Conservation (phyloP, 2,329 filamentous ascomycete genomes). For the Dothidotthia symphoricarpi region DNA sequence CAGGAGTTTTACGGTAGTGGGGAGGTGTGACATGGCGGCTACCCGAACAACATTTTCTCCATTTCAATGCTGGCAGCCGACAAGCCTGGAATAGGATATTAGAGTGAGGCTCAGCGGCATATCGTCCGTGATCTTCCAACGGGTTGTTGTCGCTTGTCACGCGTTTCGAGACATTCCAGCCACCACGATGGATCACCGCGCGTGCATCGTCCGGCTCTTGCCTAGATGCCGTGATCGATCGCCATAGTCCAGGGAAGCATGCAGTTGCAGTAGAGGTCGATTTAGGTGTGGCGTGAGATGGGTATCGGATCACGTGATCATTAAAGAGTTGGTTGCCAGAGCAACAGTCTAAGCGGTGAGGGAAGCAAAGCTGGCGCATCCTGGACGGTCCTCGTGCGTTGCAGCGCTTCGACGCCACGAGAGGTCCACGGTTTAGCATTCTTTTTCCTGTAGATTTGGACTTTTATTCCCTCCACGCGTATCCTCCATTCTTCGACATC, state of each 20-base stretch:
- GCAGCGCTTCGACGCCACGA: conserved; percentile 32
- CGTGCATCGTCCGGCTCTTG: not conserved
- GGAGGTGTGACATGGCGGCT: conserved; percentile 22
- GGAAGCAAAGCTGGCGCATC: conserved; percentile 27
- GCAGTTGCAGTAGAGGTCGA: too few species aligned
- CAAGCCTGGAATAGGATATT: conserved; percentile 8
- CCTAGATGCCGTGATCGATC: not conserved
- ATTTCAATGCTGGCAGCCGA: conserved; percentile 8
- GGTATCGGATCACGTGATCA: conserved; percentile 12
- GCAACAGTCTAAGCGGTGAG: conserved; percentile 20
- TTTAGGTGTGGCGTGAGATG: too few species aligned
- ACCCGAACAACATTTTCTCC: conserved; percentile 11
- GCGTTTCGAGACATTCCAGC: too few species aligned
- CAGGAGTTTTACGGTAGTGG: too few species aligned
- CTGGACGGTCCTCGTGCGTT: conserved; percentile 17
- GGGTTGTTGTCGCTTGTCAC: too few species aligned
- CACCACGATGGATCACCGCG: too few species aligned
- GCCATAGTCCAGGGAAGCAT: too few species aligned
- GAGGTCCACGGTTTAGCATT: conserved; percentile 23
- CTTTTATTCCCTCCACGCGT: conserved; percentile 13
- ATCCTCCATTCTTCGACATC: conserved; percentile 5
- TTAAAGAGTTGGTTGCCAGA: conserved; percentile 11
- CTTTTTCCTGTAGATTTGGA: conserved; percentile 29
- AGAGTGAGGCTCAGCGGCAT: conserved; percentile 14
- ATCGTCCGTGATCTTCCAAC: too few species aligned